Percentiles rank a stretch among this genome's conserved stretches.
phyloP scores from a whole-genome alignment of 2,329 filamentous ascomycete species.

The Dothideomycetidae sp. region DNA sequence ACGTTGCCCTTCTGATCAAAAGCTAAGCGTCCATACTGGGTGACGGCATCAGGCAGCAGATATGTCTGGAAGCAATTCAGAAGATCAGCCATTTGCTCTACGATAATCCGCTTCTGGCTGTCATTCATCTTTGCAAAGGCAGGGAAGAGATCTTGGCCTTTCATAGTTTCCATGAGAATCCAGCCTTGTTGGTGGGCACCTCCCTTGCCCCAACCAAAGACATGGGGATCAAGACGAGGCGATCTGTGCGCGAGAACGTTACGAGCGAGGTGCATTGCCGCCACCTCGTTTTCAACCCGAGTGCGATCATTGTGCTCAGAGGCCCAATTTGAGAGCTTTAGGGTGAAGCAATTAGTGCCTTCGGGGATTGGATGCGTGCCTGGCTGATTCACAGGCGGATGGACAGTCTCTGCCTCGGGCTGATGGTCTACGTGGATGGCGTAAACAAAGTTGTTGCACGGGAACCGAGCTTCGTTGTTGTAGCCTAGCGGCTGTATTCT shows the following conservation, averaged over 20 bases:
- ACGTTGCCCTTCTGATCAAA: conserved; percentile 3
- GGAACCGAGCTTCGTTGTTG: no score
- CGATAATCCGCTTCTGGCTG: not conserved
- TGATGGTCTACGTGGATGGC: not conserved
- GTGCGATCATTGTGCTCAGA: conserved; percentile 11
- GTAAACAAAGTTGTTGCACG: conserved; percentile 12
- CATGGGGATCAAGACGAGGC: conserved; percentile 4
- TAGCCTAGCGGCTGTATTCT: no score
- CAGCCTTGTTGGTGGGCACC: conserved; percentile 8
- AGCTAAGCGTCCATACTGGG: conserved; percentile 5
- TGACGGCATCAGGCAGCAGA: conserved; percentile 1
- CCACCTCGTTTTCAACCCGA: conserved; percentile 24
- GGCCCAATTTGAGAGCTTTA: conserved; percentile 7
- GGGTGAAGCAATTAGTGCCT: conserved; percentile 1
- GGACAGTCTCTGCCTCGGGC: not conserved
- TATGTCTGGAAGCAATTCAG: conserved; percentile 3
- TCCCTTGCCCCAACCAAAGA: conserved; percentile 6
- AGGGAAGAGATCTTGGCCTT: not conserved
- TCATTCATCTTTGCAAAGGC: conserved; percentile 2
- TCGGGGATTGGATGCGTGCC: not conserved
- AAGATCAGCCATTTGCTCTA: conserved; percentile 10
- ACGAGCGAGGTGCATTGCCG: conserved; percentile 7
- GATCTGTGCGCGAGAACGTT: not conserved
- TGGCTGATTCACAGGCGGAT: not conserved
- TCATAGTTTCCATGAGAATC: conserved; percentile 10